phyloP scores from a whole-genome alignment of 225 moss, liverwort and hornwort genomes.

The Bryoerythrophyllum caledonicum region DNA sequence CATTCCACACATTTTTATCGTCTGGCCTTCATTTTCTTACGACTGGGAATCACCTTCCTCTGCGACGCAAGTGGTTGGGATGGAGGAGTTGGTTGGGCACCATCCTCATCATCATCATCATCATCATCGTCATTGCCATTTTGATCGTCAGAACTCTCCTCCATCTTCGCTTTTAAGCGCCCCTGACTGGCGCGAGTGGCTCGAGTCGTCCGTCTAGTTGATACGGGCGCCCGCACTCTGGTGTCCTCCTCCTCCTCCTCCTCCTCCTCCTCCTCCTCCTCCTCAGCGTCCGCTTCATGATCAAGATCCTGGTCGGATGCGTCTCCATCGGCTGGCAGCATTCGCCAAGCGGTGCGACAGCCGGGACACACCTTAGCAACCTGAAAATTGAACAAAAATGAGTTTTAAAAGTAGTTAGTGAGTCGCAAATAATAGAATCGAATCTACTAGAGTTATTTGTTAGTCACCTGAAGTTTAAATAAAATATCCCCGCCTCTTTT shows the following conservation, averaged over 20 bases:
- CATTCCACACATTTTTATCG: conserved; percentile 26
- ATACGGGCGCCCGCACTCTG: conserved; percentile 10
- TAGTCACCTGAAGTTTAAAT: no score
- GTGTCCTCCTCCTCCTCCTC: conserved; percentile 25
- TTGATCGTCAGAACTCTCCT: conserved; percentile 44
- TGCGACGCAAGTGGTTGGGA: conserved; percentile 29
- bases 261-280: conserved; percentile 19
- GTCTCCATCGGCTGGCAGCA: conserved; percentile 31
- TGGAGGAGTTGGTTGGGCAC: conserved; percentile 12
- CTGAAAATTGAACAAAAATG: conserved; percentile 26
- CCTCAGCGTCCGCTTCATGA: conserved; percentile 34
- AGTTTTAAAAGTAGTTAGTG: conserved; percentile 13
- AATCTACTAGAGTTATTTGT: background rate
- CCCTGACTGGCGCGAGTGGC: conserved; percentile 21
- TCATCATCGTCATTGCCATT: conserved; percentile 36
- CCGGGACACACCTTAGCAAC: conserved; percentile 59
- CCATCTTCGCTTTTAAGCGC: conserved; percentile 41
- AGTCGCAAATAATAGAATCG: background rate
- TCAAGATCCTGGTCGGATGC: conserved; percentile 32
- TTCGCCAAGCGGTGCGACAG: conserved; percentile 64
- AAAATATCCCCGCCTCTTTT: no score
- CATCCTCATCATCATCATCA: conserved; percentile 30
- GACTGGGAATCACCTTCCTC: conserved; percentile 38
- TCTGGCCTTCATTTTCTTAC: conserved; percentile 52
- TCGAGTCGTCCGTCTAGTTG: conserved; percentile 18